Evolutionary conservation across 225 moss, liverwort and hornwort species (phyloP).

Genomic region (Marchantia paleacea): DNA sequence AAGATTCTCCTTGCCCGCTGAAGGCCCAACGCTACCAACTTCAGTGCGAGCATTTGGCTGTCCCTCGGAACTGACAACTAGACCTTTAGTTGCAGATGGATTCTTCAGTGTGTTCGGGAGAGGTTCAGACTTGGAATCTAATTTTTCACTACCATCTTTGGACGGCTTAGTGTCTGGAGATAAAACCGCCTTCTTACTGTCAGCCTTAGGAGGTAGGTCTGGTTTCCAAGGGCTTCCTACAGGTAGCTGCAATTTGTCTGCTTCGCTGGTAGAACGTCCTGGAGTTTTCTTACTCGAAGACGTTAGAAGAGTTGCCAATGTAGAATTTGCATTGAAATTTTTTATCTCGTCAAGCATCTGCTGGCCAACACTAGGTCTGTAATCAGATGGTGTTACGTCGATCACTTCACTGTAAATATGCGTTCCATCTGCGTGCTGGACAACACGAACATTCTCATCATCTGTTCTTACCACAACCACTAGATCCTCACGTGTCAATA

Average conservation of each 20-base stretch:
- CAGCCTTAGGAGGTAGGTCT: neutral
- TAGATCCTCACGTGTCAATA: constrained; percentile 79
- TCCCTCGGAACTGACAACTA: neutral
- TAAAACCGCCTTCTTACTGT: neutral
- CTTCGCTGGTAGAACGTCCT: neutral
- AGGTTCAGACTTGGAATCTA: neutral
- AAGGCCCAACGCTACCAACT: neutral
- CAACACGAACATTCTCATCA: constrained; percentile 49
- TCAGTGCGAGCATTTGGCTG: neutral
- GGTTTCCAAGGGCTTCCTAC: neutral
- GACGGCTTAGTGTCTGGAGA: neutral
- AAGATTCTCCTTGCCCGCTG: neutral
- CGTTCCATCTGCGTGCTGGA: constrained; percentile 92
- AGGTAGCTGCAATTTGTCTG: neutral
- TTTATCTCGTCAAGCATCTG: constrained; percentile 51
- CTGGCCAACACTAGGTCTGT: constrained; percentile 45
- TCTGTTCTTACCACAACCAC: constrained; percentile 66
- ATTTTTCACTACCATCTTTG: neutral
- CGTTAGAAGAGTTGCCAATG: constrained; percentile 18
- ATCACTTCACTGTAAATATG: constrained; percentile 62
- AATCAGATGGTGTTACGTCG: constrained; percentile 36
- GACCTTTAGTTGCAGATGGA: neutral
- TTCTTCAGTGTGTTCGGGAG: neutral
- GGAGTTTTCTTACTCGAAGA: constrained; percentile 15
- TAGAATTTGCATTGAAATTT: constrained; percentile 24